A percentile compares a stretch with the other conserved stretches of the same genome.
Conservation (phyloP, 1,139 yeast genomes). For the Suhomyces bolitotheri region DNA sequence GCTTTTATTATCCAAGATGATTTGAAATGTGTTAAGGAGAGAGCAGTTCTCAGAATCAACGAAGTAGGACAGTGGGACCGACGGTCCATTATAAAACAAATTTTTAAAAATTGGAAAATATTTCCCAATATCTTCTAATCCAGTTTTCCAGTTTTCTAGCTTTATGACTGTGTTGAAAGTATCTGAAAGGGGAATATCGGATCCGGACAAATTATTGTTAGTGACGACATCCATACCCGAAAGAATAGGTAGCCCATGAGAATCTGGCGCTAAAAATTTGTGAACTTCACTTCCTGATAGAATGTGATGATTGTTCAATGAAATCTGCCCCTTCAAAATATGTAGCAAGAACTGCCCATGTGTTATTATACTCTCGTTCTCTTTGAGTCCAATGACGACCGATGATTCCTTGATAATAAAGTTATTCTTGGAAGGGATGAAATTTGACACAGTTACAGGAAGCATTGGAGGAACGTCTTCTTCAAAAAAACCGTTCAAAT, state of each 20-base stretch:
- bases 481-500: background rate
- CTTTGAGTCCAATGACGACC: conserved; percentile 44
- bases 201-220: no score
- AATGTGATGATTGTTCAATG: conserved; percentile 56
- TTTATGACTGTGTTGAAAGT: conserved; percentile 47
- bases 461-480: background rate
- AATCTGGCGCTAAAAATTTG: conserved; percentile 34
- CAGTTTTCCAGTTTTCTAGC: conserved; percentile 38
- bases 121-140: conserved; percentile 47
- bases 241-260: conserved; percentile 1
- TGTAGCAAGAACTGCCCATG: conserved; percentile 59
- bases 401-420: conserved; percentile 30
- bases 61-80: no score
- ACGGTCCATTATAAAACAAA: conserved; percentile 17
- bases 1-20: conserved; percentile 29
- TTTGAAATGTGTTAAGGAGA: conserved; percentile 36
- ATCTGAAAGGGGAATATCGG: conserved; percentile 20
- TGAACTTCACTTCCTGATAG: conserved; percentile 21
- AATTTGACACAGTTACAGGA: conserved; percentile 22
- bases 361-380: conserved; percentile 51
- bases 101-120: conserved; percentile 54
- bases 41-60: no score
- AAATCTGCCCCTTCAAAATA: conserved; percentile 58
- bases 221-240: no score
- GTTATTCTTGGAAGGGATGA: conserved; percentile 39